phyloP scores from a whole-genome alignment of 371 early-diverging fungal species.

The Mortierella sp. region DNA sequence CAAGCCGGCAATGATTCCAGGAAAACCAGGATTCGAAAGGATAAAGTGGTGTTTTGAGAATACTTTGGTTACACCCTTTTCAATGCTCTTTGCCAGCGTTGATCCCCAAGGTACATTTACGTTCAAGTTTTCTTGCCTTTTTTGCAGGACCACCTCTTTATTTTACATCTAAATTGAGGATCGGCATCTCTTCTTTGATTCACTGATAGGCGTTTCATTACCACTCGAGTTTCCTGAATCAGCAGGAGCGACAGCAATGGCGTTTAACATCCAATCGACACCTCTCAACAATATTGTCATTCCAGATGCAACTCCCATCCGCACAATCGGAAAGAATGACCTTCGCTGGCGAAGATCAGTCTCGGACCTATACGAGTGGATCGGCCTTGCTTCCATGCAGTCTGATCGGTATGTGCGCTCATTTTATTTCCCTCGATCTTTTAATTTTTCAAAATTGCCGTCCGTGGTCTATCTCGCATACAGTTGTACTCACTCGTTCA shows the following conservation, averaged over 20 bases:
- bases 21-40: conserved; percentile 65
- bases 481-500: not conserved
- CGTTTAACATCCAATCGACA: conserved; percentile 15
- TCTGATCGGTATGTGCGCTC: conserved; percentile 62
- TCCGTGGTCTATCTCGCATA: not conserved
- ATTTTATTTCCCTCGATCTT: not conserved
- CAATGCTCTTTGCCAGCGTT: conserved; percentile 61
- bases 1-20: conserved; percentile 60
- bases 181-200: not conserved
- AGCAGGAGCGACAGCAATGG: conserved; percentile 15
- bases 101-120: conserved; percentile 55
- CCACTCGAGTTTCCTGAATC: conserved; percentile 42
- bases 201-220: conserved; percentile 23
- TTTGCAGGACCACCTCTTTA: too few relatives aligned
- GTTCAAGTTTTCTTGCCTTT: not conserved
- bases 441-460: not conserved
- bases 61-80: conserved; percentile 60
- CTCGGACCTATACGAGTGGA: conserved; percentile 73
- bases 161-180: not conserved
- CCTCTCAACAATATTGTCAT: conserved; percentile 24
- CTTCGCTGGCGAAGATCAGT: conserved; percentile 34
- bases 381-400: conserved; percentile 70
- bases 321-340: conserved; percentile 47
- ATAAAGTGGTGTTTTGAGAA: conserved; percentile 72
- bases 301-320: conserved; percentile 32